Evolutionary conservation across 352 stramenopile species (phyloP), one percentile per base, ranked within the genome.

Genomic region (Phytophthora pinifolia): DNA sequence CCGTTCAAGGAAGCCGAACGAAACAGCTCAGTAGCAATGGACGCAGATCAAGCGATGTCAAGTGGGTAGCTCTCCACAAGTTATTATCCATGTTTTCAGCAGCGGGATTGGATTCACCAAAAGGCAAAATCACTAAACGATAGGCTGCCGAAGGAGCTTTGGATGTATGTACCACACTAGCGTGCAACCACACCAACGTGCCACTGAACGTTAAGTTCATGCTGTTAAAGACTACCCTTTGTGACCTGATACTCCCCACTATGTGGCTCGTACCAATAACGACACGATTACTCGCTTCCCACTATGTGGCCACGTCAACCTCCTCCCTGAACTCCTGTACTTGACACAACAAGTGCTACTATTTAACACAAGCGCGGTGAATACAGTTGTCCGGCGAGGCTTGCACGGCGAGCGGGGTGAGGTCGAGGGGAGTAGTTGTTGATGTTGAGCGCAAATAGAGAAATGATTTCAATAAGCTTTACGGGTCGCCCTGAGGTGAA

Each of bases 171-270:
- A 42, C 53, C 36, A 49, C 53, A 37, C 17, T 45, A n/a, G n/a
- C 22, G 36, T 29, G 37, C 43, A 61, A 61, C 36, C 31, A 61
- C 35, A 54, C 44, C 30, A 54, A 61, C 43, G 48, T 54, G 34
- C 44, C 36, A 54, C 53, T 25, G 35, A 61, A 60, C 43, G 52
- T 48, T 30, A 43, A 18, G 43, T 53, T 53, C 52, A 31, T 49
- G 42, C 18, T n/a, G n/a, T 35, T 22, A 49, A 35, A 18, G 9
- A 29, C n/a, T 30, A 60, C 18, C 27, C 44, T 17, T 47, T 33
- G 43, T 38, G 30, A 54, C 29, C 30, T 44, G 37, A 44, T 36
- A 30, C 44, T 60, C 32, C 53, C 43, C 52, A 60, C 43, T 32
- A 60, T 53, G 43, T 53, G 52, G 35, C 52, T 46, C 9, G 34